These are phyloP conservation scores for Daedaleopsis nitida DNA, from an alignment of 768 basidiomycete genomes.

Conservation along the genomic window DNA sequence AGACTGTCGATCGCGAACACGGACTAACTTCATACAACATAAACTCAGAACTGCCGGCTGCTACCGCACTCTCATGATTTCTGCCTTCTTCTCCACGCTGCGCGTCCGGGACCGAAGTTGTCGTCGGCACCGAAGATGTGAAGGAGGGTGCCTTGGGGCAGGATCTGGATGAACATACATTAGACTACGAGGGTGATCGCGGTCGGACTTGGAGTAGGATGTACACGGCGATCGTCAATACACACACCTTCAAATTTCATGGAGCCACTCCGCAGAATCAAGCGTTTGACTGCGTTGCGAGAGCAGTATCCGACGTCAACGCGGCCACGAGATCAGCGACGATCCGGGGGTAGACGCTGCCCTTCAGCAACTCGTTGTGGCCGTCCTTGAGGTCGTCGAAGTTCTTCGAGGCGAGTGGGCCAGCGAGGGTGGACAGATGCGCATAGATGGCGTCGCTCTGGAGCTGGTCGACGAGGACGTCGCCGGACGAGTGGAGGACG, in stretches of 20 bases:
- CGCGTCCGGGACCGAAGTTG: too few relatives aligned
- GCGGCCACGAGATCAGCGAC: slow-evolving; percentile 17
- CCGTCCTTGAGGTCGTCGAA: slow-evolving; percentile 19
- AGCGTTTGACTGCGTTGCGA: neutral
- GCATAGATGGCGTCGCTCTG: slow-evolving; percentile 65
- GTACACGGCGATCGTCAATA: too few relatives aligned
- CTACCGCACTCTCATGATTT: too few relatives aligned
- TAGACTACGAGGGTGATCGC: too few relatives aligned
- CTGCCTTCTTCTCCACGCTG: too few relatives aligned
- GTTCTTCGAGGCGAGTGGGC: slow-evolving; percentile 6
- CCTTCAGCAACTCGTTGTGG: slow-evolving; percentile 22
- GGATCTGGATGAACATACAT: too few relatives aligned
- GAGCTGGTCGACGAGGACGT: slow-evolving; percentile 61
- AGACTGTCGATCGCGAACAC: too few relatives aligned
- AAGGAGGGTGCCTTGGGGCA: neutral
- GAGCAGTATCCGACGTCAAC: neutral
- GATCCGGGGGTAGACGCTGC: slow-evolving; percentile 19
- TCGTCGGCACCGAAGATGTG: neutral
- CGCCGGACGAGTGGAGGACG: slow-evolving; percentile 73
- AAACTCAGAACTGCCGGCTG: too few relatives aligned
- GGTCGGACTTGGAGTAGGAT: too few relatives aligned
- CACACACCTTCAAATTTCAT: neutral
- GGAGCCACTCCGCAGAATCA: neutral
- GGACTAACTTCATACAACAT: too few relatives aligned
- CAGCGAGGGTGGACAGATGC: slow-evolving; percentile 44